Evolutionary conservation across 2,329 filamentous ascomycete genomes (phyloP).

Genomic region (Colletotrichum viniferum): DNA sequence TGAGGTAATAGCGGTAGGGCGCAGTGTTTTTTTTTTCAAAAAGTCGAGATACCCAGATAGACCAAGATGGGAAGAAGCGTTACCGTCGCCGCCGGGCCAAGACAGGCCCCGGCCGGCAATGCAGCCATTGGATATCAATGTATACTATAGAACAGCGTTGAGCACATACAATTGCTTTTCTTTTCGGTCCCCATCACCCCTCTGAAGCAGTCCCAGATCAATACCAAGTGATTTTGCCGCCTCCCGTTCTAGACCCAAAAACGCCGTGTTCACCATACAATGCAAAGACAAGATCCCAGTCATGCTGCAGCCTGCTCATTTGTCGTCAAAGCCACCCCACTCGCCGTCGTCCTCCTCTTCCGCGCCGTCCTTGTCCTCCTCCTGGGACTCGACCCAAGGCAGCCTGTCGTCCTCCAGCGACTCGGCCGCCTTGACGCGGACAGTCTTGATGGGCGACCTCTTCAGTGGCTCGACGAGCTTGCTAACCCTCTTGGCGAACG

Average conservation of each 20-base stretch:
- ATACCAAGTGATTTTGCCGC: not conserved
- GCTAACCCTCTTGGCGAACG: constrained; percentile 59
- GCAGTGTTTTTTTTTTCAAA: constrained; percentile 5
- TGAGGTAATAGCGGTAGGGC: not conserved
- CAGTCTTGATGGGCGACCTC: constrained; percentile 69
- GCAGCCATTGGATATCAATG: constrained; percentile 16
- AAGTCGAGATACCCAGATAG: constrained; percentile 22
- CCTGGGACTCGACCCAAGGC: constrained; percentile 59
- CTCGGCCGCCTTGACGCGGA: constrained; percentile 73
- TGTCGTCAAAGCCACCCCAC: constrained; percentile 22
- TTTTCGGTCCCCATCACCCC: not conserved
- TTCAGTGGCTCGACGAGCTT: constrained; percentile 60
- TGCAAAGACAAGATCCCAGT: constrained; percentile 4
- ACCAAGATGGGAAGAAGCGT: constrained; percentile 5
- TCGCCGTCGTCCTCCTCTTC: constrained; percentile 38
- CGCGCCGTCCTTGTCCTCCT: constrained; percentile 34
- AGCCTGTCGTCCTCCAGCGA: constrained; percentile 76
- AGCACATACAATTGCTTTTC: constrained; percentile 1
- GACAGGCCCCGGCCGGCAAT: not conserved
- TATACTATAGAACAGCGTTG: constrained; percentile 14
- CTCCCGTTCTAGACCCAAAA: not conserved
- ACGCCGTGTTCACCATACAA: constrained; percentile 19
- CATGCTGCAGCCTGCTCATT: not conserved
- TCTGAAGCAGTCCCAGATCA: not conserved
- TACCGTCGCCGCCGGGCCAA: not conserved